These are phyloP conservation scores for Torrubiella hemipterigena DNA, from an alignment of 2,329 filamentous ascomycete species.

Conservation along the genomic window DNA sequence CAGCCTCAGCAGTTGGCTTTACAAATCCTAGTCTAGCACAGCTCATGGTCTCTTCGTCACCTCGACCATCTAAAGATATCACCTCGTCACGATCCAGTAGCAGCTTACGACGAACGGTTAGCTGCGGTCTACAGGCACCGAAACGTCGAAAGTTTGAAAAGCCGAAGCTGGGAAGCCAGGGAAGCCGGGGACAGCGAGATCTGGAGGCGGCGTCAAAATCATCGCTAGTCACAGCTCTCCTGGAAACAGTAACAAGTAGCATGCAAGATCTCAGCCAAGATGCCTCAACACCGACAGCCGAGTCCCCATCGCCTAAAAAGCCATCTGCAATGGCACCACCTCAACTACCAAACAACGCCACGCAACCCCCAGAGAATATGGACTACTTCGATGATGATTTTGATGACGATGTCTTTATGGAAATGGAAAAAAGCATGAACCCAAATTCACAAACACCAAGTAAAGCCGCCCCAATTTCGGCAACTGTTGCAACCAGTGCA, in stretches of 20 bases:
- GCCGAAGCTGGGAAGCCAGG: constrained; percentile 22
- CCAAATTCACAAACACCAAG: constrained; percentile 12
- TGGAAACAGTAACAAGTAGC: constrained; percentile 52
- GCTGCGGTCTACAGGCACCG: constrained; percentile 59
- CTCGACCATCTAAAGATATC: constrained; percentile 39
- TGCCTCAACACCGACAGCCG: constrained; percentile 15
- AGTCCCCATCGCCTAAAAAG: constrained; percentile 34
- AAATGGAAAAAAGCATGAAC: constrained; percentile 34
- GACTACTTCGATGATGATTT: constrained; percentile 46
- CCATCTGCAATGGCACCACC: constrained; percentile 8
- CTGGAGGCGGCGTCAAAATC: constrained; percentile 41
- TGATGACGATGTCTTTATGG: constrained; percentile 47
- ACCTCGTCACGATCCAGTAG: constrained; percentile 26
- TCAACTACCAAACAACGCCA: neutral
- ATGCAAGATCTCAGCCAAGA: constrained; percentile 29
- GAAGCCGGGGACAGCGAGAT: constrained; percentile 21
- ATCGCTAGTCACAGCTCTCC: constrained; percentile 46
- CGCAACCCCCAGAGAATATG: no score
- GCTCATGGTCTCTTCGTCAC: constrained; percentile 59
- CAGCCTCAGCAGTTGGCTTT: constrained; percentile 28
- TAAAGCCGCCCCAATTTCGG: constrained; percentile 7
- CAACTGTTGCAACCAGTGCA: constrained; percentile 7
- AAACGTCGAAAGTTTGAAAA: constrained; percentile 54
- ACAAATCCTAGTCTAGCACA: constrained; percentile 49
- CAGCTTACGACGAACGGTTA: constrained; percentile 50